Conservation (phyloP, 441 rosid species). For the Metrosideros polymorpha region DNA sequence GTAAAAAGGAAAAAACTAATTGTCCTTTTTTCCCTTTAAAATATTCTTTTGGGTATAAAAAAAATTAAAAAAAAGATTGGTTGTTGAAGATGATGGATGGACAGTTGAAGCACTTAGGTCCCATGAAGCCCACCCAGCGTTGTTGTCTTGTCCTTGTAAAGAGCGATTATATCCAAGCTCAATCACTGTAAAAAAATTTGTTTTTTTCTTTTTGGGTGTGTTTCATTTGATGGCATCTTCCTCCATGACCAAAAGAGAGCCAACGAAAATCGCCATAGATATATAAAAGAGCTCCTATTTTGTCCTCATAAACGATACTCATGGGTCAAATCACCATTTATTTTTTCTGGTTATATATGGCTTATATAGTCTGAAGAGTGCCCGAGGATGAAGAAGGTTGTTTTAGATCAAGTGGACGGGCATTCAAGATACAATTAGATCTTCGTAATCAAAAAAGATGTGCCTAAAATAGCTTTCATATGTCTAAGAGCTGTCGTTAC, state of each 20-base stretch:
- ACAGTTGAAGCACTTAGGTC: not conserved
- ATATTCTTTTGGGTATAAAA: not conserved
- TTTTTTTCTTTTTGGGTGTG: not conserved
- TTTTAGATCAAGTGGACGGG: fast-evolving
- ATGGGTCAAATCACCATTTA: not conserved
- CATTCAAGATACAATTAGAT: too few relatives aligned
- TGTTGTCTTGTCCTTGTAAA: not conserved
- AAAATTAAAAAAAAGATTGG: not conserved
- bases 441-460: not conserved
- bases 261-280: not conserved
- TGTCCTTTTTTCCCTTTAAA: not conserved
- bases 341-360: not conserved
- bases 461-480: not conserved
- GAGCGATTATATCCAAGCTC: not conserved
- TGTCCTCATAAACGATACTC: not conserved
- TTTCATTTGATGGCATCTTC: not conserved
- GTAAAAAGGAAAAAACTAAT: not conserved
- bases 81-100: not conserved
- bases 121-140: not conserved
- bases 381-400: not conserved
- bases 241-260: not conserved
- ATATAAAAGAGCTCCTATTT: not conserved
- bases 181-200: not conserved
- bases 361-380: not conserved
- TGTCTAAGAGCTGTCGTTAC: fast-evolving